Evolutionary conservation across 2,329 filamentous ascomycete genomes (phyloP), one percentile per base, ranked within the genome.

Genomic region (Ceratocystis colombiana): DNA sequence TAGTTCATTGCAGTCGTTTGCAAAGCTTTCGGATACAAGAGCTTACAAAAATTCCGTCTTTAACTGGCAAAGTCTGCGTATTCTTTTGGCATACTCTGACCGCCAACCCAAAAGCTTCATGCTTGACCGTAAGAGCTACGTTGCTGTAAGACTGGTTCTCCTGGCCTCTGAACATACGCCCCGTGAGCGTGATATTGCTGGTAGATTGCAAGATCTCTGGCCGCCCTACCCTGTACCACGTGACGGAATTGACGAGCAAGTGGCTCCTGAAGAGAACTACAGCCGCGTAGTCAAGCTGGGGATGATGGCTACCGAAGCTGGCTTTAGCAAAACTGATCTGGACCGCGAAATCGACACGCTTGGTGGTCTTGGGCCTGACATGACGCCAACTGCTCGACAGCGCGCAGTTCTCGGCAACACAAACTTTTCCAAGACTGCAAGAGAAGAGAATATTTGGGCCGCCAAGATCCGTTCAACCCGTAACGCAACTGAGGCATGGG

Each of bases 401-500:
- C 71, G 73, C 12, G 62, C 66, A 5, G 55, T 64, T 75, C 12
- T 76, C 72, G 62, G 70, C 71, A 3, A 69, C 68, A 4, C 67
- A 15, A 44, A 10, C 17, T 15, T 53, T 12, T 20, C 30, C 12
- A 33, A 10, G 37, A 30, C 30, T 25, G 45, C 45, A 5, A 22
- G 12, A 20, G 48, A 68, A 25, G 67, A 70, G 25, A 62, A 66
- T 10, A 30, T 71, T 0, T 87, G 84, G 84, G 81, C 81, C 45
- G 80, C 81, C 67, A 79, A 78, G 33, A 78, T 87, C 50, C 77
- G 76, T 68, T 79, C 84, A 0, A 87, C 84, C 4, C 78, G 84
- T 28, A 85, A 86, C 70, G 76, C 80, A 0, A 78, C 81, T 67
- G 84, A 87, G 71, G 84, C 84, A 3, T 87, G 84, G 84, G 76